Conservation (phyloP, 2,329 filamentous ascomycete species). For the Trichophyton equinum region DNA sequence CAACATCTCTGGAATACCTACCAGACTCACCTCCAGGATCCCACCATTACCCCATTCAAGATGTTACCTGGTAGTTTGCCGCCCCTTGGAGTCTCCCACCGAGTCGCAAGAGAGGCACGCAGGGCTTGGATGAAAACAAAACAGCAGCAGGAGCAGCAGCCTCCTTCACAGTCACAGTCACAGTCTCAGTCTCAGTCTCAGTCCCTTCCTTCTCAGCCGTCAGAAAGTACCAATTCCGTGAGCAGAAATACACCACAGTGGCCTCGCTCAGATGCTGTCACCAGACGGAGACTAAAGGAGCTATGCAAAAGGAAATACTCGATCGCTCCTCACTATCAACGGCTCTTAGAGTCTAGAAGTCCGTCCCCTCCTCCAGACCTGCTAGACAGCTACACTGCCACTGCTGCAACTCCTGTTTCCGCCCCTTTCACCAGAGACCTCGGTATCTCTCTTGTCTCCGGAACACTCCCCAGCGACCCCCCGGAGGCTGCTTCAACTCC, state of each 20-base stretch:
- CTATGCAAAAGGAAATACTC: conserved; percentile 50
- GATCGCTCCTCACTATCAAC: conserved; percentile 52
- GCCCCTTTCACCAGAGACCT: conserved; percentile 34
- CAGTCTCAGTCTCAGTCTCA: neutral
- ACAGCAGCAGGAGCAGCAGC: conserved; percentile 16
- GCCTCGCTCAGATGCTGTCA: conserved; percentile 47
- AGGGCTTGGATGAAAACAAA: conserved; percentile 45
- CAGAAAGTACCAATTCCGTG: neutral
- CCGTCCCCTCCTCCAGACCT: conserved; percentile 44
- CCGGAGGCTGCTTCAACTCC: conserved; percentile 9
- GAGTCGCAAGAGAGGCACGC: conserved; percentile 49
- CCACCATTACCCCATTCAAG: conserved; percentile 54
- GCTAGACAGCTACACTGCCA: conserved; percentile 21
- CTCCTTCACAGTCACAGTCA: conserved; percentile 10
- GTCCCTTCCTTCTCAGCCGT: neutral
- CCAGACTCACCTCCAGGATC: conserved; percentile 53
- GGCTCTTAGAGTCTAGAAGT: conserved; percentile 47
- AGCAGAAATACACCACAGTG: conserved; percentile 25
- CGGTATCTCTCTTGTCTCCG: conserved; percentile 33
- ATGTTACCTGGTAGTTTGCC: conserved; percentile 51
- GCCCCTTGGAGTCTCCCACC: conserved; percentile 51
- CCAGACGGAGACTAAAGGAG: conserved; percentile 45
- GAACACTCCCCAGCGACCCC: conserved; percentile 28
- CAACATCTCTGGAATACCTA: conserved; percentile 55
- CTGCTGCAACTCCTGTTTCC: conserved; percentile 18